Base-by-base conservation (phyloP, 306 rosid genomes). In the Cicer yamashitae region DNA sequence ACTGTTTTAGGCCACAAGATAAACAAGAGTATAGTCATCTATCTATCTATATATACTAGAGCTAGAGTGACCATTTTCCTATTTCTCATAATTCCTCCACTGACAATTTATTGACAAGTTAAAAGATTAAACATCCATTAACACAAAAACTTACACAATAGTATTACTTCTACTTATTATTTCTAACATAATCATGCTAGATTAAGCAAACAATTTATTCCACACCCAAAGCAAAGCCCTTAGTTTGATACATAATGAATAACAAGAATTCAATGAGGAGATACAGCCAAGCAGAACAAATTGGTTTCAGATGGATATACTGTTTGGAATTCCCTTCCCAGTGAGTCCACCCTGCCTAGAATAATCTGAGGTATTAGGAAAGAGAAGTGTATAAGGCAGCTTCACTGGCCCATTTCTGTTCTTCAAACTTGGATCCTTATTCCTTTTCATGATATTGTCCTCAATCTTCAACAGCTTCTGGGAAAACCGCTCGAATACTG, bases 271-370 rank as follows among this genome's bases (percentile, higher is more conserved):
- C 20, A 52, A 53, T 38, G 9, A 69, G 70, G 22, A 6, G 6
- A 58, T 6, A 25, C 38, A 73, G 4, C 0, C 3, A 12, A 22
- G 50, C 8, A 67, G 10, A 52, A 43, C 1, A 75, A 2, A 45
- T 34, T 1, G 47, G 38, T 20, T 63, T 79, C 73, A 94, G 34
- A 96, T 96, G 1, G 99, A 96, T 73, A 92, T 34, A 56, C 98
- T 92, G 37, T 92, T 92, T 39, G 99, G 98, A n/a, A 96, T 90
- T 40, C 99, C 99, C 83, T 88, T 96, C 5, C 96, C 99, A 22
- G 90, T 84, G 81, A 96, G 96, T 48, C 97, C 99, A 20, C 93
- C 93, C 63, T 79, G 84, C 83, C 72, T 80, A 2, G 90, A 82
- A 70, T 40, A 41, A 64, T 89, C 94, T 0, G 98, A 96, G 48